phyloP scores from a whole-genome alignment of 1,284 basidiomycete species.

The Meira nashicola region DNA sequence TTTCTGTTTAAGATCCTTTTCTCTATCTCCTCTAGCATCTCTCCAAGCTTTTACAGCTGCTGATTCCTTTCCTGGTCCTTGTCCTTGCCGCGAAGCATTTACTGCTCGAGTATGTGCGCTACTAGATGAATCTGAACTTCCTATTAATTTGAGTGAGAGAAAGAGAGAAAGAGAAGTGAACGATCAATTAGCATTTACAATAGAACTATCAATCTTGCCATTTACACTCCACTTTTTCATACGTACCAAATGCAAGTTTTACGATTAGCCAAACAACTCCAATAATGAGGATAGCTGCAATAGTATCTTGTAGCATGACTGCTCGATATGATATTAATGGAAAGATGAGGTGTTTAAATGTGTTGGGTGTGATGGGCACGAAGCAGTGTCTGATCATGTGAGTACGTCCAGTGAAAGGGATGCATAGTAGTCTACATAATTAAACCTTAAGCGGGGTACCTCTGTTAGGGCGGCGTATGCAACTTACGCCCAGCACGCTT shows the following conservation, averaged over 20 bases:
- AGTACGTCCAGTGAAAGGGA: no score
- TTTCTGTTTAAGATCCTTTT: neutral
- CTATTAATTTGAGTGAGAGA: neutral
- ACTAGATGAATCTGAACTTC: neutral
- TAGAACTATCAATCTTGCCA: neutral
- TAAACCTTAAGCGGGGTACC: no score
- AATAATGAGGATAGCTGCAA: conserved; percentile 1
- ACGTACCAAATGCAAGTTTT: conserved; percentile 8
- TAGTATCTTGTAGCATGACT: conserved; percentile 3
- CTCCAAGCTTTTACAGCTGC: conserved; percentile 3
- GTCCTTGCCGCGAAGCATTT: neutral
- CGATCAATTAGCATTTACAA: neutral
- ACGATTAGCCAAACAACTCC: conserved; percentile 3
- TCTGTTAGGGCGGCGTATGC: no score
- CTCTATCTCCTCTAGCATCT: conserved; percentile 2
- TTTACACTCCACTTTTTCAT: neutral
- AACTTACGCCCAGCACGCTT: no score
- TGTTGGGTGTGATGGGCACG: no score
- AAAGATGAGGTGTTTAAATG: no score
- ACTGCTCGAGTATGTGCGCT: neutral
- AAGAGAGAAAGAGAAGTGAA: no score
- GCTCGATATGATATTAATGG: no score
- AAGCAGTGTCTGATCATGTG: no score
- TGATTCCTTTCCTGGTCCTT: conserved; percentile 1
- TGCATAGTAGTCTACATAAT: no score